phyloP scores from a whole-genome alignment of 176 grass and related monocot species.

The Oryza glumipatula region DNA sequence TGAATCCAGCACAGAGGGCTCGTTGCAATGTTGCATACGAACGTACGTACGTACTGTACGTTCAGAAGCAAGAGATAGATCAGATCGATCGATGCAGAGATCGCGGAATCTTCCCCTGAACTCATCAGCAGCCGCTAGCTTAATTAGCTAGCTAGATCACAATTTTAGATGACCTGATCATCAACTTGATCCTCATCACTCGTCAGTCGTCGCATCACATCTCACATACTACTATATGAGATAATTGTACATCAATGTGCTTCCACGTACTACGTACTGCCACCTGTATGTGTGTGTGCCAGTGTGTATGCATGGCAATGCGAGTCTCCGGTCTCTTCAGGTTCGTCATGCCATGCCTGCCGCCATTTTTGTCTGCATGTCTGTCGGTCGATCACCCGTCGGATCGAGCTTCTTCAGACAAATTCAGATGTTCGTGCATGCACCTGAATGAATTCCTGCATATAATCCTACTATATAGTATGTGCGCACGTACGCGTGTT shows the following conservation, averaged over 20 bases:
- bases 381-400: conserved; percentile 18
- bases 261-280: not conserved
- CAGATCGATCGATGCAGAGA: not conserved
- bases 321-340: not conserved
- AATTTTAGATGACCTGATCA: not conserved
- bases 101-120: conserved; percentile 45
- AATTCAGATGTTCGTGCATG: conserved; percentile 37
- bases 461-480: not conserved
- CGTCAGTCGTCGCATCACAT: not conserved
- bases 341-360: conserved; percentile 1
- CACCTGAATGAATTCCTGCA: conserved; percentile 18
- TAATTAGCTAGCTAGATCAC: not conserved
- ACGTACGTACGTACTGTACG: not conserved
- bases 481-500: conserved; percentile 30
- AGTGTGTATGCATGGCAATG: not conserved
- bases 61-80: not conserved
- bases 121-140: not conserved
- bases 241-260: not conserved
- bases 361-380: conserved; percentile 35
- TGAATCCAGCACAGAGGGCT: conserved; percentile 29
- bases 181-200: not conserved
- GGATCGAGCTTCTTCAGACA: not conserved
- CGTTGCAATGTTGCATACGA: not conserved
- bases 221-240: not conserved
- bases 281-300: not conserved